Base-by-base conservation (phyloP, 1,284 basidiomycete species). In the Irpex sp. region DNA sequence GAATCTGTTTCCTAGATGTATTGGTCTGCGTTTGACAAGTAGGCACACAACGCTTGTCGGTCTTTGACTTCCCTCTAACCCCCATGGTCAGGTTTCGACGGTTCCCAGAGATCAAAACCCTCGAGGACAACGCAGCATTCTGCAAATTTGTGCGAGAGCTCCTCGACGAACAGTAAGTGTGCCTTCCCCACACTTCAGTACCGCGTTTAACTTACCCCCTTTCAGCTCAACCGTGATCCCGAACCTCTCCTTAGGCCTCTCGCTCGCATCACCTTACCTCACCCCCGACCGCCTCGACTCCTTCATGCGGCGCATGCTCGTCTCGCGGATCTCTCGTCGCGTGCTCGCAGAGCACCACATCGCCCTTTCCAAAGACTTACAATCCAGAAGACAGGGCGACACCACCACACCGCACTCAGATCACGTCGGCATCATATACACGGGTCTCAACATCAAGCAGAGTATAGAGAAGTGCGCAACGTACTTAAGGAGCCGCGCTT, bases 341-440 rank as follows among this genome's bases (percentile, higher is more conserved):
- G 94, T 96, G 33, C 80, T 96, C 35, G 91, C 88, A 1, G 91
- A 96, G 70, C 94, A 96, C 69, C 94, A 96, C 68, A 86, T 96
- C 59, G 90, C 92, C 2, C 78, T 96, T 4, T 89, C 91, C 4
- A 82, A 86, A 61, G 82, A 82, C 45, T 79, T 80, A 28, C 69
- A 79, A 63, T 71, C 75, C 21, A 78, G 77, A 59, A 67, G 61
- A 52, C 67, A 69, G 2, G 65, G 63, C 33, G 62, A 66, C 45
- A 57, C 59, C 12, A 56, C 63, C 36, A 73, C 28, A 33, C 28
- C 1, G 3, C 28, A 71, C 36, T 82, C 87, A 62, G 82, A 85
- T 9, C 90, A 90, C 69, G 91, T 96, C 33, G 94, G 94, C 7
- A 90, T 96, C 65, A 94, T 96, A 58, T 88, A 88, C 67, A 94